phyloP scores from a whole-genome alignment of 176 grass and related monocot genomes.

The Oryza rufipogon region DNA sequence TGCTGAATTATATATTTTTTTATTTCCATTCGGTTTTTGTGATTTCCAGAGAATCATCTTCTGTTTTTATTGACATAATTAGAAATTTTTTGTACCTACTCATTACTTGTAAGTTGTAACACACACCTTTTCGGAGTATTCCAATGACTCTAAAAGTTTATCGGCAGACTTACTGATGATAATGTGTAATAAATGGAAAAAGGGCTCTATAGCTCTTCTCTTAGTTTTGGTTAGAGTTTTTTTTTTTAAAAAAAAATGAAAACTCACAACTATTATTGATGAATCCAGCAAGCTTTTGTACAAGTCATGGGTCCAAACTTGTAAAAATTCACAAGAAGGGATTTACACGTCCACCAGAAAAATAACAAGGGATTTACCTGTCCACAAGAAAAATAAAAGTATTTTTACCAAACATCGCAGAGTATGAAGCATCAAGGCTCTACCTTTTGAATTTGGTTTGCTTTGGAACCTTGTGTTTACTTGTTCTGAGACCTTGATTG shows the following conservation, averaged over 20 bases:
- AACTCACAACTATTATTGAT: conserved; percentile 2
- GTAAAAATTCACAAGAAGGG: too few species aligned
- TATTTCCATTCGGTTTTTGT: not conserved
- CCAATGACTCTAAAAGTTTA: conserved; percentile 22
- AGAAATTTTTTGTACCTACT: conserved; percentile 13
- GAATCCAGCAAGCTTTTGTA: conserved; percentile 7
- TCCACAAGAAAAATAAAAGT: not conserved
- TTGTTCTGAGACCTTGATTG: conserved; percentile 51
- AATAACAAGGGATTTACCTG: not conserved
- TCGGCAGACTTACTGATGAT: not conserved
- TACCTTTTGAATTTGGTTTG: conserved; percentile 24
- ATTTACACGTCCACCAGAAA: not conserved
- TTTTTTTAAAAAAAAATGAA: not conserved
- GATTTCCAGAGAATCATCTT: not conserved
- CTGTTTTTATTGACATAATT: not conserved
- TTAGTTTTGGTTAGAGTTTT: conserved; percentile 1
- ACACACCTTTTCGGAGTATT: not conserved
- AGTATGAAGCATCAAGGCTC: conserved; percentile 23
- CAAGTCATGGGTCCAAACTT: not conserved
- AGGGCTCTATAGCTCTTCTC: not conserved
- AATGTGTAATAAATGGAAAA: conserved; percentile 13
- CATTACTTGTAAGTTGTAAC: not conserved
- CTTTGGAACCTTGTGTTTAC: conserved; percentile 45
- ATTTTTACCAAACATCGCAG: not conserved
- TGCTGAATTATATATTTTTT: not conserved